Conservation (phyloP, 2,329 filamentous ascomycete genomes). For the Diaporthe vaccinii region DNA sequence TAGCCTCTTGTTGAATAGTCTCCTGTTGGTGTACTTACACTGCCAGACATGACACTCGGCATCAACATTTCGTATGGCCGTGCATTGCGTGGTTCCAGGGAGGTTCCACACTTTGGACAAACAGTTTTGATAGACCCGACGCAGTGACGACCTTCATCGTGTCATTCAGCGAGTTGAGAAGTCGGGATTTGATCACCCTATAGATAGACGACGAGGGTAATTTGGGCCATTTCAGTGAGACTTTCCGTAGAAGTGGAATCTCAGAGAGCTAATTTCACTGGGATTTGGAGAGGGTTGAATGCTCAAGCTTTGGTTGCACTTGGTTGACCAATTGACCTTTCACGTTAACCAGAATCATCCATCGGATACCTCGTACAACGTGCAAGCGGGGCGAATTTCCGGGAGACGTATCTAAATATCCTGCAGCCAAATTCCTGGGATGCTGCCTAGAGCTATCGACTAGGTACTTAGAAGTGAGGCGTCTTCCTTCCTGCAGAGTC, state of each 20-base stretch:
- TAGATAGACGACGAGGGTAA: too few species aligned
- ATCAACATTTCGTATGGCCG: neutral
- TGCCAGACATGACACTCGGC: neutral
- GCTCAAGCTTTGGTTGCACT: neutral
- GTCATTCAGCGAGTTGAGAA: neutral
- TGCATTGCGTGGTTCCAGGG: neutral
- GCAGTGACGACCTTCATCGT: neutral
- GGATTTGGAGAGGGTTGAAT: neutral
- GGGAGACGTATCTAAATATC: neutral
- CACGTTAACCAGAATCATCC: neutral
- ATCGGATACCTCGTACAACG: neutral
- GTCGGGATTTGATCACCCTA: neutral
- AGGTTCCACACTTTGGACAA: too few species aligned
- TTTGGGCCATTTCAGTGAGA: neutral
- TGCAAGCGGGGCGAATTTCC: neutral
- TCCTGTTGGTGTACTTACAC: neutral
- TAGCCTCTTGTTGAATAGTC: too few species aligned
- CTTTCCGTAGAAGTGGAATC: neutral
- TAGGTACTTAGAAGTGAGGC: neutral
- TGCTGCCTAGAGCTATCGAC: slow-evolving; percentile 1
- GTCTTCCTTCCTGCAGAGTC: neutral
- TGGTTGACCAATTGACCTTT: neutral
- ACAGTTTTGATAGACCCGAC: neutral
- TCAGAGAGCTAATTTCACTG: too few species aligned
- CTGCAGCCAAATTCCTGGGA: neutral